Evolutionary conservation across 495 filamentous ascomycete species (phyloP), one percentile per base, ranked within the genome.

Genomic region (Hypoxylon perforatum): DNA sequence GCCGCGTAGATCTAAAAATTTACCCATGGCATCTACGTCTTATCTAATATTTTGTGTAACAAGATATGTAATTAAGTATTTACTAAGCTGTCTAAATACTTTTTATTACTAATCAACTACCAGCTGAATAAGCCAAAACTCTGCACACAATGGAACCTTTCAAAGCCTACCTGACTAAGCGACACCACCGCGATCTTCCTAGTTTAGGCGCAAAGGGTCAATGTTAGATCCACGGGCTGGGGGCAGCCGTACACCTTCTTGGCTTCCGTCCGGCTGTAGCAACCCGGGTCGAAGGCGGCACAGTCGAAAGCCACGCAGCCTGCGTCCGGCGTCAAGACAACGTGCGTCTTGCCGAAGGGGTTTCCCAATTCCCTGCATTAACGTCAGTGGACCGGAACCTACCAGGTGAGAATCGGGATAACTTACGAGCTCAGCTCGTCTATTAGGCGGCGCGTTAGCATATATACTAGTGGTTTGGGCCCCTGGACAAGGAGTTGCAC

Each of bases 271-370:
- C 56, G 65, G 63, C 66, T 70, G 55, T 74, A 74, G 66, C 72
- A 74, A 28, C 6, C 57, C 0, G 62, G 49, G 17, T 74, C 23
- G 49, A 22, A 28, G 6, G 65, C 53, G 4, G 59, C 70, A 50
- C 72, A 74, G 57, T 73, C 61, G 49, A 74, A 74, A 28, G 51
- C n/a, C 44, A 65, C 46, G 61, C 72, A 74, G 49, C 72, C 72
- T 0, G 36, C 23, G 38, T 66, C 70, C 0, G 72, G 66, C 4
- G 63, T 63, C 39, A 74, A 25, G 46, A 41, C 56, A 36, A 73
- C 70, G 36, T 68, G 65, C 12, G 46, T 45, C 30, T 21, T 35
- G 33, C 59, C 72, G 49, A 74, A 74, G 39, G 72, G 72, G 70
- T 74, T 74, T 22, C 72, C 72, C 47, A 46, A 74, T 57, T 74